These are phyloP conservation scores for Plasmodium adleri DNA, from an alignment of 169 alveolate species.

Conservation along the genomic window DNA sequence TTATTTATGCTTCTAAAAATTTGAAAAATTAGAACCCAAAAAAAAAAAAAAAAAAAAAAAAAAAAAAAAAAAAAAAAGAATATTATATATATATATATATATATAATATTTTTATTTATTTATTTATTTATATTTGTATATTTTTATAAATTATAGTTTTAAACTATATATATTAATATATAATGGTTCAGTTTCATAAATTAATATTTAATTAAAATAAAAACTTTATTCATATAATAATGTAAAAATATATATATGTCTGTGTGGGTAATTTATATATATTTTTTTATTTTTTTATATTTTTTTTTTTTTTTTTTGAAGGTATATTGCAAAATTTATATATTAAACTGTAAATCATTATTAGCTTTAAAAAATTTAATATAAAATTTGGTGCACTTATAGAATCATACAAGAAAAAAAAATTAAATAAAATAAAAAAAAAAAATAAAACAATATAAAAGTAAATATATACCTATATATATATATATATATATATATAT, in stretches of 20 bases:
- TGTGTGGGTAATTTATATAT: too few relatives aligned
- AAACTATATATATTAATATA: neutral
- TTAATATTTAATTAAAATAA: constrained; percentile 3
- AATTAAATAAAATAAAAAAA: too few relatives aligned
- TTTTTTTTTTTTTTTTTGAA: neutral
- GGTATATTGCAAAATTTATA: constrained; percentile 12
- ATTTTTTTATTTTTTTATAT: neutral
- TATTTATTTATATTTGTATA: too few relatives aligned
- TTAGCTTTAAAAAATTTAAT: neutral
- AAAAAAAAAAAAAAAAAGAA: neutral
- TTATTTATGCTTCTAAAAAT: neutral
- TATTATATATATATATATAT: too few relatives aligned
- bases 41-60: neutral
- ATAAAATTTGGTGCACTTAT: neutral
- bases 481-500: constrained; percentile 1
- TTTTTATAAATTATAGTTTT: neutral
- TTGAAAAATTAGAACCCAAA: neutral
- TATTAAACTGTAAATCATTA: constrained; percentile 30
- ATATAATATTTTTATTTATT: too few relatives aligned
- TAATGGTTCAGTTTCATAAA: neutral
- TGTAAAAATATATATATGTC: too few relatives aligned
- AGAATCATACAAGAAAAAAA: too few relatives aligned
- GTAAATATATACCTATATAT: neutral
- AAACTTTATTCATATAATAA: too few relatives aligned
- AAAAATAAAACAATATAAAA: too few relatives aligned